phyloP scores from a whole-genome alignment of 2,329 filamentous ascomycete species.

The Pezicula rhizophila region DNA sequence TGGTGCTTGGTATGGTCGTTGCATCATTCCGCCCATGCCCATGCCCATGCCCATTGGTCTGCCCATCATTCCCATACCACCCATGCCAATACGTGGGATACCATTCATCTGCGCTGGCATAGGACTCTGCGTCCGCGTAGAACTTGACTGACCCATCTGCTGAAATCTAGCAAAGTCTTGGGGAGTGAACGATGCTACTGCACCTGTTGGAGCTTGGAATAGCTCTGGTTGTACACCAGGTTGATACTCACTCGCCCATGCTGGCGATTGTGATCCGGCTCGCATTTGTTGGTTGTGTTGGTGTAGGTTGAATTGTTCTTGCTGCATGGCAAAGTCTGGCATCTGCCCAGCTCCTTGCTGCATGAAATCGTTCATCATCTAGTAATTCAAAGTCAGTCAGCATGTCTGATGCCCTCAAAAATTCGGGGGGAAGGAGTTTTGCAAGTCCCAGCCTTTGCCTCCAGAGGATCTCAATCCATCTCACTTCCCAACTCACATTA shows the following conservation, averaged over 20 bases:
- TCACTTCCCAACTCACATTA: slow-evolving; percentile 42
- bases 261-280: slow-evolving; percentile 27
- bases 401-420: neutral
- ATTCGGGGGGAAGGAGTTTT: neutral
- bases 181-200: slow-evolving; percentile 60
- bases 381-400: slow-evolving; percentile 10
- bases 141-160: slow-evolving; percentile 57
- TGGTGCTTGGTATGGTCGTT: slow-evolving; percentile 35
- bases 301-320: slow-evolving; percentile 19
- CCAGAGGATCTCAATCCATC: neutral
- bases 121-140: slow-evolving; percentile 55
- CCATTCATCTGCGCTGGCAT: slow-evolving; percentile 39
- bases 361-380: slow-evolving; percentile 94
- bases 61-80: slow-evolving; percentile 37
- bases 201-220: slow-evolving; percentile 51
- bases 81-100: slow-evolving; percentile 51
- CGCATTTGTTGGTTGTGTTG: slow-evolving; percentile 19
- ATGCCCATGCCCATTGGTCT: slow-evolving; percentile 45
- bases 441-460: neutral
- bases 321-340: slow-evolving; percentile 32
- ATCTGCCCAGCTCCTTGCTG: slow-evolving; percentile 63
- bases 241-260: slow-evolving; percentile 61
- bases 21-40: slow-evolving; percentile 40
- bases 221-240: slow-evolving; percentile 52
- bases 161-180: slow-evolving; percentile 87